phyloP scores from a whole-genome alignment of 2,329 filamentous ascomycete genomes.

The Penicillium carneum region DNA sequence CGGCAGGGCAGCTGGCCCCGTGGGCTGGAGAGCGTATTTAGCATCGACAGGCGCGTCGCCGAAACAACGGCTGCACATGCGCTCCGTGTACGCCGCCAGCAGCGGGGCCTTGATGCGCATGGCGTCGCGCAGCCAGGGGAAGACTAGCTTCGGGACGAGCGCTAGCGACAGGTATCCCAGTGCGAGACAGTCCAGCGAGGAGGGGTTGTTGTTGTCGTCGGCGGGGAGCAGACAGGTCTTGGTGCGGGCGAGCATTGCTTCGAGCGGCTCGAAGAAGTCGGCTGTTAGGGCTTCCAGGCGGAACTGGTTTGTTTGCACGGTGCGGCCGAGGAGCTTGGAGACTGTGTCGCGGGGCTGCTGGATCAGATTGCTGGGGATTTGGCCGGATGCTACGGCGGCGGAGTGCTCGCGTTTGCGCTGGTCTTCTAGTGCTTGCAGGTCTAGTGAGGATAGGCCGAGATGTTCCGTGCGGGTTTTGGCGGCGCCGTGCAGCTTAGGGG shows the following conservation, averaged over 20 bases:
- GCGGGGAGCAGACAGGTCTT: slow-evolving; percentile 64
- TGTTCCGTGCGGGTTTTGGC: slow-evolving; percentile 75
- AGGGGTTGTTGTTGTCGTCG: slow-evolving; percentile 55
- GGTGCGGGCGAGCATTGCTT: slow-evolving; percentile 62
- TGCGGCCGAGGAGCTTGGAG: slow-evolving; percentile 66
- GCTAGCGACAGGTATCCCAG: slow-evolving; percentile 82
- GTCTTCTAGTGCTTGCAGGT: slow-evolving; percentile 62
- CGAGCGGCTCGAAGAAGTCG: slow-evolving; percentile 74
- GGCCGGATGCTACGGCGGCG: slow-evolving; percentile 48
- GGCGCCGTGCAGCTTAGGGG: slow-evolving; percentile 72
- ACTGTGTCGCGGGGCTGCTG: slow-evolving; percentile 66
- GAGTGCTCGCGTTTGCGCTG: slow-evolving; percentile 49
- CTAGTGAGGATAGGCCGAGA: slow-evolving; percentile 72
- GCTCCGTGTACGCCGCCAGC: slow-evolving; percentile 56
- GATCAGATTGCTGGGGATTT: slow-evolving; percentile 59
- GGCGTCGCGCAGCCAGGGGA: slow-evolving; percentile 67
- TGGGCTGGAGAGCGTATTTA: slow-evolving; percentile 34
- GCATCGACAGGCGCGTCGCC: slow-evolving; percentile 36
- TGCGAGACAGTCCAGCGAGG: slow-evolving; percentile 77
- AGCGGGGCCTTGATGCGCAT: slow-evolving; percentile 60
- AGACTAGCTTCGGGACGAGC: slow-evolving; percentile 66
- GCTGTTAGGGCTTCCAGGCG: slow-evolving; percentile 75
- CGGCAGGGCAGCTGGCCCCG: slow-evolving; percentile 35
- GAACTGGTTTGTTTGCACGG: slow-evolving; percentile 76
- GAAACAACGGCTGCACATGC: slow-evolving; percentile 49